Conservation (phyloP, 2,329 filamentous ascomycete genomes). For the Aurifilum marmelostoma region DNA sequence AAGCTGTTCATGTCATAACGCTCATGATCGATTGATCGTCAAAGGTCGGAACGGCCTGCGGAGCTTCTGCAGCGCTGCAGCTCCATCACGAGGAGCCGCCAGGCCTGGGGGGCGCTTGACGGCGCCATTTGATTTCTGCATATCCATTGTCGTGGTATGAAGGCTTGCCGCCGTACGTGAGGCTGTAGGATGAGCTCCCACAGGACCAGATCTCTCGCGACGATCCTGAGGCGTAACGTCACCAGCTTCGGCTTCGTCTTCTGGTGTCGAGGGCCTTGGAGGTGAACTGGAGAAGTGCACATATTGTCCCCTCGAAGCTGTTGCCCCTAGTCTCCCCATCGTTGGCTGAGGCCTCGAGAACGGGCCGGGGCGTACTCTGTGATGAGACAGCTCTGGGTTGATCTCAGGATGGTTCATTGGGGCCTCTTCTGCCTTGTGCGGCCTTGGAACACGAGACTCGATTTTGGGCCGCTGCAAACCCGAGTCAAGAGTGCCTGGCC, state of each 20-base stretch:
- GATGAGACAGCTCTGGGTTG: constrained; percentile 33
- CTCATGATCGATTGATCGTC: constrained; percentile 50
- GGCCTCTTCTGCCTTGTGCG: background rate
- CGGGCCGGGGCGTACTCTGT: constrained; percentile 48
- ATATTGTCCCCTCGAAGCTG: constrained; percentile 50
- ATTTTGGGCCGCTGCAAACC: background rate
- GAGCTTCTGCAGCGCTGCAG: constrained; percentile 54
- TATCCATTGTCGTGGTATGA: constrained; percentile 55
- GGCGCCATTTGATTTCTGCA: constrained; percentile 39
- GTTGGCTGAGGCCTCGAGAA: constrained; percentile 40
- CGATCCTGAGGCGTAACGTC: constrained; percentile 26
- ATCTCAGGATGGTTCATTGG: constrained; percentile 1
- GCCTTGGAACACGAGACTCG: background rate
- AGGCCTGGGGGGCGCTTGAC: constrained; percentile 51
- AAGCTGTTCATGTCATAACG: background rate
- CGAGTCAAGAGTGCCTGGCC: background rate
- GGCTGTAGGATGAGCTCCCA: constrained; percentile 36
- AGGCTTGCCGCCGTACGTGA: constrained; percentile 49
- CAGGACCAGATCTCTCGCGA: constrained; percentile 33
- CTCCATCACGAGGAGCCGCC: constrained; percentile 40
- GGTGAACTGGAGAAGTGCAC: constrained; percentile 63
- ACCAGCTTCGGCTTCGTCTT: constrained; percentile 29
- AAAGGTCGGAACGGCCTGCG: constrained; percentile 61
- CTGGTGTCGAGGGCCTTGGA: constrained; percentile 36
- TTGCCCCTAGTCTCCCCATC: constrained; percentile 33